These are phyloP conservation scores for Melampsora americana DNA, from an alignment of 1,284 basidiomycete species.

Conservation along the genomic window DNA sequence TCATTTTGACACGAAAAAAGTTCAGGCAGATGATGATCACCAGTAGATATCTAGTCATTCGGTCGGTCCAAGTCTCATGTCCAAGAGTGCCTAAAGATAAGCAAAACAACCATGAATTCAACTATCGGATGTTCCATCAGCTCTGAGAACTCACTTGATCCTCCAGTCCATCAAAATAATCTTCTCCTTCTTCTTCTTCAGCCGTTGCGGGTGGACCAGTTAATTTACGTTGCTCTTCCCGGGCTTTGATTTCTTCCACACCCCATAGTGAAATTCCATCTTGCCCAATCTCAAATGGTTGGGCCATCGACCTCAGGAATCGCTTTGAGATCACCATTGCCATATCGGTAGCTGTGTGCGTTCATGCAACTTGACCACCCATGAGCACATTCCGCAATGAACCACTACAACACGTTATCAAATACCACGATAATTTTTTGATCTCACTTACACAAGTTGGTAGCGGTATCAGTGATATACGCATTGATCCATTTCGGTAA, in stretches of 20 bases:
- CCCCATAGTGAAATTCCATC: conserved; percentile 95
- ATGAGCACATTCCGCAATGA: too few relatives aligned
- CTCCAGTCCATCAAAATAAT: conserved; percentile 46
- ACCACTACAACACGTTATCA: too few relatives aligned
- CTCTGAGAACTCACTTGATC: conserved; percentile 42
- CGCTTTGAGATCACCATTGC: conserved; percentile 90
- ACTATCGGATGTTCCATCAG: background rate
- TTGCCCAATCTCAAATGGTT: conserved; percentile 90
- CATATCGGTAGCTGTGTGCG: conserved; percentile 75
- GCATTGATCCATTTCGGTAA: conserved; percentile 99
- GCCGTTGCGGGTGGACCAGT: conserved; percentile 43
- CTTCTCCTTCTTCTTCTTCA: conserved; percentile 24
- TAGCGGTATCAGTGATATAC: conserved; percentile 94
- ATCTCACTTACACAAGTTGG: conserved; percentile 67
- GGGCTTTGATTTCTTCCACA: conserved; percentile 73
- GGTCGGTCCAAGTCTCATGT: conserved; percentile 39
- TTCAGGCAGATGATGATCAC: too few relatives aligned
- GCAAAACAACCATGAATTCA: background rate
- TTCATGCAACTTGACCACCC: background rate
- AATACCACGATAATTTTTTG: background rate
- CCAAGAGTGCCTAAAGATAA: conserved; percentile 26
- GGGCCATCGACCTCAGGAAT: conserved; percentile 96
- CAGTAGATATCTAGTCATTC: background rate
- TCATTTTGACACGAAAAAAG: too few relatives aligned
- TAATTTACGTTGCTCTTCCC: conserved; percentile 71